Conservation (phyloP, 2,329 filamentous ascomycete species). For the Iodosphaeria phyllophila region DNA sequence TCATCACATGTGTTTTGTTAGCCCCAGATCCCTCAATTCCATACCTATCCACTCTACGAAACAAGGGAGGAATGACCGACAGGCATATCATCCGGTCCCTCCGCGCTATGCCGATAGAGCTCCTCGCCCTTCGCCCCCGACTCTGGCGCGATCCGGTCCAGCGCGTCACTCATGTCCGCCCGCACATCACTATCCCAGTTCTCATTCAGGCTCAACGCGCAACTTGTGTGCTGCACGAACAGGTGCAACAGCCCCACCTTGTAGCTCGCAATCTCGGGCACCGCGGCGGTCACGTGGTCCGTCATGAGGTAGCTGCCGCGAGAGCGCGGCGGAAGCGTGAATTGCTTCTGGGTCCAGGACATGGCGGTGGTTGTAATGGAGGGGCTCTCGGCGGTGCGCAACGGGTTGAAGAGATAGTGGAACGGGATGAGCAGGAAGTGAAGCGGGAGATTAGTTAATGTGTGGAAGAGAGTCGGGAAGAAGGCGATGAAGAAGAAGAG, state of each 20-base stretch:
- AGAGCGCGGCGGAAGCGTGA: slow-evolving; percentile 57
- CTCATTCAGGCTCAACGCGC: slow-evolving; percentile 82
- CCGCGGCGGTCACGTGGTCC: slow-evolving; percentile 44
- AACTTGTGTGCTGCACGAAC: slow-evolving; percentile 91
- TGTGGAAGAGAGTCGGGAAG: slow-evolving; percentile 34
- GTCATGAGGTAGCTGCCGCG: slow-evolving; percentile 86
- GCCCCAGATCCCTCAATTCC: slow-evolving; percentile 1
- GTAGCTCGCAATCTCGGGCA: slow-evolving; percentile 70
- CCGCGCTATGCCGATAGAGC: slow-evolving; percentile 72
- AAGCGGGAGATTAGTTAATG: slow-evolving; percentile 29
- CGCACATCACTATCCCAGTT: slow-evolving; percentile 78
- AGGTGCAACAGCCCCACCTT: slow-evolving; percentile 75
- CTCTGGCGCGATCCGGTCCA: slow-evolving; percentile 77
- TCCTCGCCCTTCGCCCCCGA: slow-evolving; percentile 49
- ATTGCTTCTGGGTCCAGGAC: slow-evolving; percentile 72
- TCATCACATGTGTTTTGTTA: not conserved
- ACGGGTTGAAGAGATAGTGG: slow-evolving; percentile 3
- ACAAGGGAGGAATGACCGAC: slow-evolving; percentile 22
- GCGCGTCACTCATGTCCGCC: slow-evolving; percentile 79
- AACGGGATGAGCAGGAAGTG: slow-evolving; percentile 16
- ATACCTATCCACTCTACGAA: not conserved
- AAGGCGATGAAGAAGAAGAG: slow-evolving; percentile 29
- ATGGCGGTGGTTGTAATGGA: slow-evolving; percentile 25
- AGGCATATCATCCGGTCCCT: slow-evolving; percentile 90
- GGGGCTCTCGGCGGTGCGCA: slow-evolving; percentile 1